Evolutionary conservation across 2,329 filamentous ascomycete genomes (phyloP), one percentile per base, ranked within the genome.

Genomic region (Simplicillium sp.): DNA sequence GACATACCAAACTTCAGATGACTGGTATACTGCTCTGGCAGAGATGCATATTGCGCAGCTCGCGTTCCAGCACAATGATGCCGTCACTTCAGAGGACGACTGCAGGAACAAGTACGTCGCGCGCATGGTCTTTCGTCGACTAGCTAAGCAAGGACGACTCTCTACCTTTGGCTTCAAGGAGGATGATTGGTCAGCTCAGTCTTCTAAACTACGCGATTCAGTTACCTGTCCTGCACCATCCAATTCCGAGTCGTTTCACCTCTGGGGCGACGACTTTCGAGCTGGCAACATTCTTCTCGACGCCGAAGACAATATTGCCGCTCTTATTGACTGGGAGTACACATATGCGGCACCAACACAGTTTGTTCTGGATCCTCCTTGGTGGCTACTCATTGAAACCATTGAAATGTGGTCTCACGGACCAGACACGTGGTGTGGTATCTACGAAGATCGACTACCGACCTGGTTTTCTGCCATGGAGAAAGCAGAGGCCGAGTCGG

Each of bases 321-420:
- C 51, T 14, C 55, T 60, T 15, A 44, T 65, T 17, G 62, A 66
- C 43, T 53, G 54, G 20, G 61, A 65, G 46, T 65, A 60, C 37
- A 59, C 60, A 20, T 59, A 66, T 45, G 45, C 47, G 28, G 54
- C 60, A 49, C 61, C 61, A 1, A 48, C 52, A 5, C 54, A 64
- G 39, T 62, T 58, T 42, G 36, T 52, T 2, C 55, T 56, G 40
- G 56, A 59, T 16, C 49, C 53, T 34, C 58, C 61, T 29, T 61
- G 54, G 55, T 64, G 59, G 61, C 47, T 64, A 7, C 39, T 64
- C 29, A 25, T 48, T 2, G 14, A 36, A 13, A 12, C 20, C 0
- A 43, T 48, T 7, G 42, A 40, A 14, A 32, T 16, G 13, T 46
- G 44, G 45, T 42, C 56, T 14, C 4, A 37, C 1, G 40, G 35